These are phyloP conservation scores for Cercophora samala DNA, from an alignment of 495 filamentous ascomycete genomes.

Conservation along the genomic window DNA sequence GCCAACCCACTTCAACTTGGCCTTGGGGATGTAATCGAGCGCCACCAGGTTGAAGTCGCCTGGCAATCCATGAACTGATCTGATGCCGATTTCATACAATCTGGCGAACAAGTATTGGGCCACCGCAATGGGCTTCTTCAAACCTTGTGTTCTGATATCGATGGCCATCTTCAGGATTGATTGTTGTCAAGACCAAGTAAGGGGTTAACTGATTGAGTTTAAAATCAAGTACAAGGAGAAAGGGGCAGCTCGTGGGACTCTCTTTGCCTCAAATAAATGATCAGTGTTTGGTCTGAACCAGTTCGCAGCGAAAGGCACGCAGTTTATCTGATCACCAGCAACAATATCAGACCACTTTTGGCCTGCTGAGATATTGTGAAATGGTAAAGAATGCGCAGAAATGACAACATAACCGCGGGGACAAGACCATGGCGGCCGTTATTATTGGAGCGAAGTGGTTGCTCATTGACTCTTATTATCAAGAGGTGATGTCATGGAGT, in stretches of 20 bases:
- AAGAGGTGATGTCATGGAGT: neutral
- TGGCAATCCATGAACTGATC: conserved; percentile 66
- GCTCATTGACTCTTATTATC: neutral
- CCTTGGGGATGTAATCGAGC: conserved; percentile 62
- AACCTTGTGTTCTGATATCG: conserved; percentile 37
- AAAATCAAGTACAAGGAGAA: neutral
- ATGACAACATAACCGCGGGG: neutral
- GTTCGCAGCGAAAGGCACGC: neutral
- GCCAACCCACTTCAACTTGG: conserved; percentile 70
- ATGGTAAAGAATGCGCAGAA: neutral
- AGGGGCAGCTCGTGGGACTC: neutral
- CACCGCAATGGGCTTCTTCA: conserved; percentile 47
- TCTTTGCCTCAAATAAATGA: neutral
- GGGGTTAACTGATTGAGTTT: neutral
- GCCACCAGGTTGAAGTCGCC: conserved; percentile 73
- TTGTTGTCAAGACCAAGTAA: neutral
- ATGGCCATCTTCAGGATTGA: conserved; percentile 25
- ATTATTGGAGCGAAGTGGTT: neutral
- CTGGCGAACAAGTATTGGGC: conserved; percentile 67
- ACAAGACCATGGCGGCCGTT: neutral
- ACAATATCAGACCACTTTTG: neutral
- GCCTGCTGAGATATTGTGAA: neutral
- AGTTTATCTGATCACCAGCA: neutral
- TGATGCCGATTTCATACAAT: conserved; percentile 64
- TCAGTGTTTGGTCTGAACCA: neutral